Conservation (phyloP, 2,329 filamentous ascomycete species). For the Sarocladium strictum region DNA sequence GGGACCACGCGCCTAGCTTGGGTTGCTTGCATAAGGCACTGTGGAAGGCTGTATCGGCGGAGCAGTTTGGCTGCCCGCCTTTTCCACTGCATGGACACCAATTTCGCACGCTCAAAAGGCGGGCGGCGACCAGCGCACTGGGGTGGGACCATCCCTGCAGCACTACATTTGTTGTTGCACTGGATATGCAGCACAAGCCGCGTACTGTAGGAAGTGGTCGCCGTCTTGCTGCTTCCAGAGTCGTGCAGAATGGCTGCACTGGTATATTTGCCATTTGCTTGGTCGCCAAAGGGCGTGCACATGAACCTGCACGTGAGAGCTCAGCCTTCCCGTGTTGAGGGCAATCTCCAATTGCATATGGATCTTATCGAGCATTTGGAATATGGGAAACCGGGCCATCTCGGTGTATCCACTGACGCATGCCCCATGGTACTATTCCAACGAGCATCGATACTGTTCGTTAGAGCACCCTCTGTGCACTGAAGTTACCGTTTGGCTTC, state of each 20-base stretch:
- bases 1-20: not conserved
- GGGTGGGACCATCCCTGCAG: conserved; percentile 8
- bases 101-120: conserved; percentile 3
- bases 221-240: not conserved
- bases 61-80: not conserved
- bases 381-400: no score
- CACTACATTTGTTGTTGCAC: conserved; percentile 3
- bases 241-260: not conserved
- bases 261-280: not conserved
- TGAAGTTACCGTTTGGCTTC: no score
- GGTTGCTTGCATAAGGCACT: conserved; percentile 9
- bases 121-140: not conserved
- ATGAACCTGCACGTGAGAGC: not conserved
- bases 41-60: not conserved
- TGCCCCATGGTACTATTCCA: no score
- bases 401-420: not conserved
- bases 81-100: conserved; percentile 3
- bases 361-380: not conserved
- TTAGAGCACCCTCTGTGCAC: no score
- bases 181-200: not conserved
- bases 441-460: no score
- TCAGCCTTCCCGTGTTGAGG: not conserved
- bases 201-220: not conserved
- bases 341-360: not conserved
- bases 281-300: not conserved